Conservation (phyloP, 108 stramenopile species). For the Thalassiosira profunda region DNA sequence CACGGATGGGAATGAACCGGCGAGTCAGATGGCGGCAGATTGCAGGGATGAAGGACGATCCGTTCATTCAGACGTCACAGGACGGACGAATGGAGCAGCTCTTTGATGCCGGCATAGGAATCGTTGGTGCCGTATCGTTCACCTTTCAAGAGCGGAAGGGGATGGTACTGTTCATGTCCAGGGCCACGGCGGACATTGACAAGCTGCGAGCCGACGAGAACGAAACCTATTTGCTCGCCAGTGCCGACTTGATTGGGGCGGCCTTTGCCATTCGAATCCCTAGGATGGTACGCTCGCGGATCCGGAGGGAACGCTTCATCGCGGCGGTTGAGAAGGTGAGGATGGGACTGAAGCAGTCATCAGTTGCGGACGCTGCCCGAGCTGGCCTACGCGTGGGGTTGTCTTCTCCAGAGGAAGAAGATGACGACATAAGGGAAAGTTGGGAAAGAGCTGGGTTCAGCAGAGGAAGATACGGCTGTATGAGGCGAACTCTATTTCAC, state of each 20-base stretch:
- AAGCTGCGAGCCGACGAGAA: constrained; percentile 12
- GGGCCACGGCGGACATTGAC: constrained; percentile 1
- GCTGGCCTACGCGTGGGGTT: background rate
- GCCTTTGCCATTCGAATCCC: constrained; percentile 17
- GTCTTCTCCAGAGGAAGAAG: background rate
- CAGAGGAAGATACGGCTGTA: no score
- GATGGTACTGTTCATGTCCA: constrained; percentile 44
- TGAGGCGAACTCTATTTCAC: no score
- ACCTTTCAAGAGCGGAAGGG: constrained; percentile 12
- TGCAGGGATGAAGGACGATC: constrained; percentile 35
- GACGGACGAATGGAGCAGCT: constrained; percentile 20
- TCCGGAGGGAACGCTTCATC: constrained; percentile 6
- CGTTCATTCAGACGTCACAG: constrained; percentile 32
- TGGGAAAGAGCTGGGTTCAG: background rate
- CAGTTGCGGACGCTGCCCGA: background rate
- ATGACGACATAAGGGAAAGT: background rate
- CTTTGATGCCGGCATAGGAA: constrained; percentile 23
- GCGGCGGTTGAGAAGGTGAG: constrained; percentile 17
- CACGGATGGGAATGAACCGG: no score
- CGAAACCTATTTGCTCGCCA: constrained; percentile 19
- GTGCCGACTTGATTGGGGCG: constrained; percentile 38
- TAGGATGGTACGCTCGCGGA: constrained; percentile 4
- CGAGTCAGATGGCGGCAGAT: constrained; percentile 36
- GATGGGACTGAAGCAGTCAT: background rate
- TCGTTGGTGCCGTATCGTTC: constrained; percentile 40